Percentiles rank a stretch among this genome's conserved stretches.
These are phyloP conservation scores for Paecilomyces fulvus DNA, from an alignment of 2,329 filamentous ascomycete species.

Conservation along the genomic window DNA sequence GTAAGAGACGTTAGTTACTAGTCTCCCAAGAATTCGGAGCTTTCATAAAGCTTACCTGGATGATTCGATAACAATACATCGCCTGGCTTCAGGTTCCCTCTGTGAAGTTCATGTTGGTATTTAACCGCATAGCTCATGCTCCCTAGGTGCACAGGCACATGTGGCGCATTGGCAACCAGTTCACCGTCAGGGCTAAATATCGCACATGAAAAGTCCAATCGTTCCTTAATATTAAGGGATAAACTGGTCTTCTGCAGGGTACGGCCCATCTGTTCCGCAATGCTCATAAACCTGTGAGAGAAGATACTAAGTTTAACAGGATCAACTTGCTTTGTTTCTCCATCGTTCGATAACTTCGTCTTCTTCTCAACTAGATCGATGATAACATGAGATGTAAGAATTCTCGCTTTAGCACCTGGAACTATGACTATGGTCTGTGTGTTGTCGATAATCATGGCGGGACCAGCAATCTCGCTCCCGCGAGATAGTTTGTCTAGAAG, in stretches of 20 bases:
- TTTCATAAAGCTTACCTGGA: conserved; percentile 30
- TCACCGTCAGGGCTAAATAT: conserved; percentile 64
- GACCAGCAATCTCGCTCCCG: no score
- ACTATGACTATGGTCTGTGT: no score
- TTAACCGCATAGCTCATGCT: conserved; percentile 72
- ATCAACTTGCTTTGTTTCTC: conserved; percentile 49
- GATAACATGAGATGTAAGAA: neutral
- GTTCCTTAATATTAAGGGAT: conserved; percentile 69
- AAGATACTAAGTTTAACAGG: conserved; percentile 73
- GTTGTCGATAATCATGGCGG: no score
- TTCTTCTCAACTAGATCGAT: conserved; percentile 48
- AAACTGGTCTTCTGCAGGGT: conserved; percentile 73
- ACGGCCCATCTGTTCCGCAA: conserved; percentile 76
- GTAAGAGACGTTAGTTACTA: no score
- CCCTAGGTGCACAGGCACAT: conserved; percentile 70
- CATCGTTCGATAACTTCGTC: conserved; percentile 29
- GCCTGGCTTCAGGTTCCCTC: conserved; percentile 63
- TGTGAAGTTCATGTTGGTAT: conserved; percentile 68
- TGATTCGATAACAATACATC: conserved; percentile 72
- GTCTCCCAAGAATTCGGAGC: no score
- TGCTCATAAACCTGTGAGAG: conserved; percentile 75
- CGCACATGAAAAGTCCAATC: conserved; percentile 69
- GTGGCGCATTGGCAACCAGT: conserved; percentile 67
- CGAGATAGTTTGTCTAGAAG: no score
- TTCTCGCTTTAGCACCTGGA: no score